Percentiles rank a stretch among this genome's conserved stretches.
Conservation (phyloP, 2,329 filamentous ascomycete genomes). For the Huntiella bhutanensis region DNA sequence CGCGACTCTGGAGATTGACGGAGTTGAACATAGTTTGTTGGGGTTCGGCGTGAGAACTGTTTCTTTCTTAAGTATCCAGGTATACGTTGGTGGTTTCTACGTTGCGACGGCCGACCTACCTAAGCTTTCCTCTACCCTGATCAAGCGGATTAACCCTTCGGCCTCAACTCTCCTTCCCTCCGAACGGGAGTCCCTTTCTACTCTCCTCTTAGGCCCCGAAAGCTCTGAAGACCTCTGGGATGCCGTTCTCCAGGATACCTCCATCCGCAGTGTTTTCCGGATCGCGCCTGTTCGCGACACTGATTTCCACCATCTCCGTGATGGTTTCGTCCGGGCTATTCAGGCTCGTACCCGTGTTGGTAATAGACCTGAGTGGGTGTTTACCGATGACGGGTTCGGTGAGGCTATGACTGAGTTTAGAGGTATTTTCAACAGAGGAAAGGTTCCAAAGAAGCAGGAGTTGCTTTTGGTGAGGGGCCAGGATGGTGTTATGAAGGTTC, state of each 20-base stretch:
- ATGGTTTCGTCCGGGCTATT: slow-evolving; percentile 77
- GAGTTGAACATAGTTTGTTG: slow-evolving; percentile 65
- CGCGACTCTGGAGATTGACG: slow-evolving; percentile 42
- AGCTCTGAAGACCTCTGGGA: slow-evolving; percentile 59
- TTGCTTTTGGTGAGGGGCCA: slow-evolving; percentile 52
- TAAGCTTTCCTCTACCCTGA: slow-evolving; percentile 56
- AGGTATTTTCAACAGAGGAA: slow-evolving; percentile 59
- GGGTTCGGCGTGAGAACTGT: slow-evolving; percentile 79
- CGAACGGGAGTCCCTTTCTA: slow-evolving; percentile 58
- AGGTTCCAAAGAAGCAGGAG: slow-evolving; percentile 62
- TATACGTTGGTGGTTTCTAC: slow-evolving; percentile 90
- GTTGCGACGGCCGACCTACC: slow-evolving; percentile 68
- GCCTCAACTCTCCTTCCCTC: slow-evolving; percentile 68
- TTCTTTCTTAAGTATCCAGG: slow-evolving; percentile 73
- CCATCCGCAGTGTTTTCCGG: slow-evolving; percentile 59
- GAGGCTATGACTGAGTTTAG: slow-evolving; percentile 60
- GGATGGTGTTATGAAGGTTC: slow-evolving; percentile 45
- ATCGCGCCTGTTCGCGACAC: slow-evolving; percentile 86
- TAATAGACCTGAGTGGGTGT: slow-evolving; percentile 27
- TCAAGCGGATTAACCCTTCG: slow-evolving; percentile 54
- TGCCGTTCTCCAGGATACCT: slow-evolving; percentile 42
- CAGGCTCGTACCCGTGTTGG: slow-evolving; percentile 43
- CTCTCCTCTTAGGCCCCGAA: slow-evolving; percentile 48
- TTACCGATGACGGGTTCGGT: slow-evolving; percentile 60
- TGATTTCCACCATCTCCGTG: slow-evolving; percentile 79